Evolutionary conservation across 805 yeast genomes (phyloP).

Genomic region (Grigorovia jiainica): DNA sequence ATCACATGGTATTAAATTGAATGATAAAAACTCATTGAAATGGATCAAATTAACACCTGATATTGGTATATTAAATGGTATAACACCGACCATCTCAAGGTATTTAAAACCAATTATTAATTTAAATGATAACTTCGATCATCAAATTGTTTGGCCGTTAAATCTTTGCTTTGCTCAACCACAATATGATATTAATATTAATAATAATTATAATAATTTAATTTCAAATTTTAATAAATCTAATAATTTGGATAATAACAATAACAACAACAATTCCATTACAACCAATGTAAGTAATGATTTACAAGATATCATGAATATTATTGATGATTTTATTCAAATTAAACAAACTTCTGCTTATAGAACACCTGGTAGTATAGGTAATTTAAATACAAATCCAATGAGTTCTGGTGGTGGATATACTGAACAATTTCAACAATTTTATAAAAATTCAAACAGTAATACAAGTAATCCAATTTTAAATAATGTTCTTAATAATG

Average conservation of each 20-base stretch:
- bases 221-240: not conserved
- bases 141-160: constrained; percentile 65
- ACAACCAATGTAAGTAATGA: constrained; percentile 6
- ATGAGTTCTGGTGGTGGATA: constrained; percentile 26
- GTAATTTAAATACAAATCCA: constrained; percentile 19
- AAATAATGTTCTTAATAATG: not conserved
- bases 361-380: constrained; percentile 29
- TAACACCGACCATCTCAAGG: constrained; percentile 51
- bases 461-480: not conserved
- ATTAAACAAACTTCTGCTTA: constrained; percentile 32
- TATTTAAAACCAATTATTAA: constrained; percentile 44
- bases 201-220: not conserved
- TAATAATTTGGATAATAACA: constrained; percentile 6
- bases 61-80: constrained; percentile 56
- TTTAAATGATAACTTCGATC: constrained; percentile 20
- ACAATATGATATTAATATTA: constrained; percentile 6
- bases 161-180: constrained; percentile 54
- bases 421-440: constrained; percentile 26
- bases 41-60: constrained; percentile 70
- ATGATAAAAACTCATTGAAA: constrained; percentile 22
- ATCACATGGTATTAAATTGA: constrained; percentile 30
- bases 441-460: constrained; percentile 12
- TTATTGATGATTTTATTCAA: constrained; percentile 33
- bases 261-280: not conserved
- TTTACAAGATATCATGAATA: constrained; percentile 27